Base-by-base conservation (phyloP, 371 early-diverging fungal species). In the Choanephora cucurbitarum region DNA sequence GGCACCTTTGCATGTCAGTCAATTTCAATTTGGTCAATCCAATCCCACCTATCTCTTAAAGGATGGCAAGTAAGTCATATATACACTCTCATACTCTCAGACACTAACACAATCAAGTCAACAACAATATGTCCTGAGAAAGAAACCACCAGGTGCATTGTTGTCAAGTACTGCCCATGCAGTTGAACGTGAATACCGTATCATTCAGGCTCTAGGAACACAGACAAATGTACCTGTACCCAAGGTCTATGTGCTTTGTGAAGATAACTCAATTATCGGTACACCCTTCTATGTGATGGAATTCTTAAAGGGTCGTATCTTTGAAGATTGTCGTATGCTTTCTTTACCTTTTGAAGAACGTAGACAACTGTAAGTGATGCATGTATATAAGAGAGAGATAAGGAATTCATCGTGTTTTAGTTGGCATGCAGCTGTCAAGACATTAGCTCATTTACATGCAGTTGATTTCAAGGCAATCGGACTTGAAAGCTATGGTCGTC, bases 271-370 rank as follows among this genome's bases (percentile, higher is more conserved):
- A 7, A 82, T 95, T 13, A 70, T 95, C 32, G 97, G 94, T 4
- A 95, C 97, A 3, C 92, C 94, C 6, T 96, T 96, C 67, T 96
- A 94, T 73, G 89, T 91, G 33, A 96, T 96, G 97, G 91, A 96
- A 67, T 96, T 92, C 60, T 67, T 95, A 45, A 74, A 91, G 41
- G 97, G 97, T 19, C 86, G 95, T 9, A 91, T 96, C 50, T 91
- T 91, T 49, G 72, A 81, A 5, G 87, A 91, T 54, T 71, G 84
- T 5, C 66, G 80, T 11, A 72, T 92, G 69, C 75, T 74, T 8
- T 57, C 71, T 33, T 51, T 92, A 31, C 68, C 82, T 3, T 73
- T 69, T 28, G 76, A 73, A 46, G 87, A 90, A 53, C 81, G 90
- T 17, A 67, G 58, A 22, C 46, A 61, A 47, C 89, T 82, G 57